Evolutionary conservation across 371 early-diverging fungal genomes (phyloP).

Genomic region (Mortierella sp.): DNA sequence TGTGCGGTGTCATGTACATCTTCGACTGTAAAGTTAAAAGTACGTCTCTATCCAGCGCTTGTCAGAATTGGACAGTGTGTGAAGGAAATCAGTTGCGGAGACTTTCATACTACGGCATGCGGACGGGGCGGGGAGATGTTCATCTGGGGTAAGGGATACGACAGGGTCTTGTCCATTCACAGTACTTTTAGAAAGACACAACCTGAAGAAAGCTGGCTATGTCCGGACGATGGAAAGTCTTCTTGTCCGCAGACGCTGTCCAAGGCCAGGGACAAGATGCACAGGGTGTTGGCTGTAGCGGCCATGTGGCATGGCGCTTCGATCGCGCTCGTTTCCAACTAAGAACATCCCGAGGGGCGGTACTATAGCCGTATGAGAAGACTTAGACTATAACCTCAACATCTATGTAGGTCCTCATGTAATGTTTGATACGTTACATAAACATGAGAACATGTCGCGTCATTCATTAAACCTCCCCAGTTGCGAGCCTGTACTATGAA

Average conservation of each 20-base stretch:
- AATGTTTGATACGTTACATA: no score
- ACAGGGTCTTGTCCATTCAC: slow-evolving; percentile 28
- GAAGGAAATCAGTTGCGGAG: slow-evolving; percentile 41
- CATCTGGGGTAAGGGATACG: slow-evolving; percentile 36
- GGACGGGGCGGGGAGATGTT: slow-evolving; percentile 32
- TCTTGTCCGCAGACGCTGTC: background rate
- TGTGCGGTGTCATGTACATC: background rate
- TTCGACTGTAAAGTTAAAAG: background rate
- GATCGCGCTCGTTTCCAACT: slow-evolving; percentile 26
- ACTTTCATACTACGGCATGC: slow-evolving; percentile 28
- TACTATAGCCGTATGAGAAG: no score
- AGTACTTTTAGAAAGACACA: background rate
- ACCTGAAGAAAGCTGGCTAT: background rate
- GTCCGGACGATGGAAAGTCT: background rate
- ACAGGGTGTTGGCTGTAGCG: slow-evolving; percentile 21
- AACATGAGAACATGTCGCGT: no score
- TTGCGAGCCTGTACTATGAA: no score
- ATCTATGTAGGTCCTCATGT: no score
- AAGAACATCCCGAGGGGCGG: no score
- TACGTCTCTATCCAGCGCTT: slow-evolving; percentile 14
- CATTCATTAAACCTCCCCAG: no score
- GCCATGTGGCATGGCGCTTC: slow-evolving; percentile 27
- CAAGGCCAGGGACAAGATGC: background rate
- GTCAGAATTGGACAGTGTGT: slow-evolving; percentile 26
- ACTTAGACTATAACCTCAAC: no score